Evolutionary conservation across 176 grass and related monocot species (phyloP), one percentile per base, ranked within the genome.

Genomic region (Eragrostis nindensis): DNA sequence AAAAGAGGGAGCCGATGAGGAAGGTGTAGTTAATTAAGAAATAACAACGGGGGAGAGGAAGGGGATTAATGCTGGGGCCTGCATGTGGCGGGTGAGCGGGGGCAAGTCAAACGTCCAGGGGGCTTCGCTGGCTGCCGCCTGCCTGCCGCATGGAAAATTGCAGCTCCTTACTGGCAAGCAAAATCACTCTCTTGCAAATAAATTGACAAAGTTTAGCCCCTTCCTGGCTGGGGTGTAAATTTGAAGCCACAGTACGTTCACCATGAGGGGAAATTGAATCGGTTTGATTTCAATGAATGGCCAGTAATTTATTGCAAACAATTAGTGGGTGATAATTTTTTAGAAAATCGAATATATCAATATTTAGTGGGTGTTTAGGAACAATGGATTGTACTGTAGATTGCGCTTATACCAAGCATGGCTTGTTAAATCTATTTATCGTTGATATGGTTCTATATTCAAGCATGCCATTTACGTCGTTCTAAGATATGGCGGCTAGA

Each of bases 81-180:
- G 88, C 80, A 79, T 78, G 83, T 86, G 84, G 84, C 68, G 29
- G 62, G 80, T 87, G 75, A 70, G 53, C 18, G 26, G 69, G n/a
- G 26, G 84, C 6, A 87, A 83, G 87, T 85, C 87, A 89, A 85
- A 85, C 57, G 77, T 56, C 47, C 46, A 13, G 57, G 55, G 81
- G 11, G 4, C 66, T 77, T 73, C 29, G 84, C 74, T 83, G 84
- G 77, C 65, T 64, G 76, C 25, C 62, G 76, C 44, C 56, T 53
- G 24, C 68, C 14, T 22, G 66, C 68, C 46, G 55, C 52, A 42
- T 46, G 56, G 72, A 69, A 79, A 26, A 54, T 66, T 46, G 21
- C 38, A 45, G 21, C 26, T n/a, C 17, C 14, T n/a, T 49, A 30
- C 18, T 16, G 77, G 26, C 40, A 24, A 77, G 56, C 10, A n/a